Percentiles rank a stretch among this genome's conserved stretches.
These are phyloP conservation scores for Pezicula rhizophila DNA, from an alignment of 2,329 filamentous ascomycete species.

Conservation along the genomic window DNA sequence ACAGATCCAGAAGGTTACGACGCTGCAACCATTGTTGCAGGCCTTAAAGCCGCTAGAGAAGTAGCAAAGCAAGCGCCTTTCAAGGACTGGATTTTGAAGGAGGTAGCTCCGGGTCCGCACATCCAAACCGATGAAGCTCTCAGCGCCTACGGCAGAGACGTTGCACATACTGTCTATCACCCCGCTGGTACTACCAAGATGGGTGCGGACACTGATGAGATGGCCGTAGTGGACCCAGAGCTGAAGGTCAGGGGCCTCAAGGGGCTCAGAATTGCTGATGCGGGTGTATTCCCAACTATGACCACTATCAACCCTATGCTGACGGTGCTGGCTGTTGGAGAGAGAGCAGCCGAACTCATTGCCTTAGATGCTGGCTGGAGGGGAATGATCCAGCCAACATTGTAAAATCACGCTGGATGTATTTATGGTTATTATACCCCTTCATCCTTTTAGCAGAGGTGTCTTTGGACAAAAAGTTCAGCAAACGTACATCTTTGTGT, in stretches of 20 bases:
- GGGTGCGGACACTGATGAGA: conserved; percentile 64
- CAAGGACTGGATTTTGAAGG: conserved; percentile 33
- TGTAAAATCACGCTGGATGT: background rate
- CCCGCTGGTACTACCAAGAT: conserved; percentile 87
- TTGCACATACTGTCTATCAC: conserved; percentile 89
- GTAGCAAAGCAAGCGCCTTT: conserved; percentile 33
- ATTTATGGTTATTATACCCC: too few species aligned
- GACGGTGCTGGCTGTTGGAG: conserved; percentile 77
- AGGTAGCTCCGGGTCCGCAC: conserved; percentile 31
- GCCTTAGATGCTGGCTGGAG: conserved; percentile 65
- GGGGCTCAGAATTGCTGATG: conserved; percentile 75
- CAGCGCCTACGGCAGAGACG: conserved; percentile 69
- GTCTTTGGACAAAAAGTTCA: too few species aligned
- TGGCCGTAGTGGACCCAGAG: conserved; percentile 74
- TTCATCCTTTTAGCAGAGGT: too few species aligned
- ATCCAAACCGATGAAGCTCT: conserved; percentile 71
- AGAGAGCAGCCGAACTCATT: conserved; percentile 80
- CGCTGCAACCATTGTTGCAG: conserved; percentile 37
- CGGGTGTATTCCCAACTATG: conserved; percentile 85
- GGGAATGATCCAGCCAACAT: conserved; percentile 10
- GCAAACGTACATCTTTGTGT: too few species aligned
- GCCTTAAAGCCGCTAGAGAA: conserved; percentile 28
- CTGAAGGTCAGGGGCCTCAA: conserved; percentile 68
- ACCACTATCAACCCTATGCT: conserved; percentile 85
- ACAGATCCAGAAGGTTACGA: conserved; percentile 51